Conservation (phyloP, 495 filamentous ascomycete species). For the Aspergillus indologenus region DNA sequence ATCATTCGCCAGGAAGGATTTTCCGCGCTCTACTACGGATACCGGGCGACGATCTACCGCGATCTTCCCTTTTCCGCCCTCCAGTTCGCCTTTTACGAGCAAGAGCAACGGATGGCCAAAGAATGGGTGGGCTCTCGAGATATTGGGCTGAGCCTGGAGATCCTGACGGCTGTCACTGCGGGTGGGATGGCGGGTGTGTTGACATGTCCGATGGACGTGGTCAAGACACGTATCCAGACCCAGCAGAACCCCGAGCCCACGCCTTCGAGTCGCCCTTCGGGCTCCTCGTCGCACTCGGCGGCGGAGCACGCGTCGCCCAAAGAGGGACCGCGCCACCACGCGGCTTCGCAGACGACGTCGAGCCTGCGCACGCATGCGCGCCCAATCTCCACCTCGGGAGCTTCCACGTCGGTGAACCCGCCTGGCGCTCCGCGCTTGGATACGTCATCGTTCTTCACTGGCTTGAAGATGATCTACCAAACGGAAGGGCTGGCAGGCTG, state of each 20-base stretch:
- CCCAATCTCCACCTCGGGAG: constrained; percentile 80
- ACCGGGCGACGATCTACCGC: constrained; percentile 87
- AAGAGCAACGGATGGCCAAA: constrained; percentile 78
- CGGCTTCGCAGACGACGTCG: constrained; percentile 24
- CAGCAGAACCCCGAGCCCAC: constrained; percentile 61
- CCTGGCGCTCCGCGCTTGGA: constrained; percentile 74
- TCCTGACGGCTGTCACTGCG: constrained; percentile 85
- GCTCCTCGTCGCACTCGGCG: constrained; percentile 23
- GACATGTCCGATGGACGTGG: constrained; percentile 93
- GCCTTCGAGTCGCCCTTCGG: constrained; percentile 9
- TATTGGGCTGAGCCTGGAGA: constrained; percentile 80
- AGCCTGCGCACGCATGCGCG: constrained; percentile 43
- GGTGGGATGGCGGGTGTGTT: constrained; percentile 92
- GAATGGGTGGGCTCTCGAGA: constrained; percentile 68
- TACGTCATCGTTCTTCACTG: constrained; percentile 83
- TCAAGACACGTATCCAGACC: constrained; percentile 97
- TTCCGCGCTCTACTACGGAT: constrained; percentile 86
- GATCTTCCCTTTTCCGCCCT: constrained; percentile 94
- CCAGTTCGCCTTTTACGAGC: constrained; percentile 97
- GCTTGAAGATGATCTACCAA: constrained; percentile 80
- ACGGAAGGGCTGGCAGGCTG: constrained; percentile 85
- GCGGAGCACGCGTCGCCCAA: constrained; percentile 32
- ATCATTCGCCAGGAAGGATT: constrained; percentile 81
- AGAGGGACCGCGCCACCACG: constrained; percentile 35
- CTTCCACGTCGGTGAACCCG: constrained; percentile 71